Evolutionary conservation across 2,329 filamentous ascomycete species (phyloP), one percentile per base, ranked within the genome.

Genomic region (Pseudophaeomoniella oleicola): DNA sequence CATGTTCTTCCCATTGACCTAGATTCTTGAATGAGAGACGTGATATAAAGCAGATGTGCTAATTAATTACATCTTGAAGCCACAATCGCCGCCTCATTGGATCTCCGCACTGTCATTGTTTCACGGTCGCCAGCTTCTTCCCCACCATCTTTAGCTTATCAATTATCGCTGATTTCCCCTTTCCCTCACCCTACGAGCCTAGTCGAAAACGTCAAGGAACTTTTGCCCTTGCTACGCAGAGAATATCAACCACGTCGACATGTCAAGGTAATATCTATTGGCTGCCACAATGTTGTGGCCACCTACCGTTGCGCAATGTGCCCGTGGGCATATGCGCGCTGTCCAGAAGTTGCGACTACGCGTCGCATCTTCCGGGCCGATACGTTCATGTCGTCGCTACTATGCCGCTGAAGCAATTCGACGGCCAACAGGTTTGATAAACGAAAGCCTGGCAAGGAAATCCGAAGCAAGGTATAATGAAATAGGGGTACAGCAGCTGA

Each of bases 401-500:
- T 46, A 49, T 40, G 42, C 44, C 16, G 37, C 29, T 34, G 41
- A 46, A 13, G 32, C 32, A 17, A 17, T 13, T 34, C 11, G 13
- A 34, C 32, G 27, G 31, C 16, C 4, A 11, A 9, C n/a, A 13
- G 14, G n/a, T 14, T 9, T 14, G n/a, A 6, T 6, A 32, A 32
- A 13, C 31, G 31, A 32, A 13, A 13, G 6, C n/a, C 16, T 32
- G 31, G 31, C 18, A 35, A 35, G 14, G 16, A 16, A 22, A 13
- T 54, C 59, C 3, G 60, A 70, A 39, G 67, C 84, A 34, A 77
- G 90, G 46, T 84, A 81, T 64, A 98, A 92, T 60, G 82, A 92
- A 47, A 87, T 98, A 49, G 85, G 84, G 37, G 84, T 98, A 29
- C 90, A 98, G 60, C 88, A 96, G 51, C 66, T 98, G 47, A 94